Evolutionary conservation across 495 filamentous ascomycete species (phyloP).

Genomic region (Trichoderma reesei): DNA sequence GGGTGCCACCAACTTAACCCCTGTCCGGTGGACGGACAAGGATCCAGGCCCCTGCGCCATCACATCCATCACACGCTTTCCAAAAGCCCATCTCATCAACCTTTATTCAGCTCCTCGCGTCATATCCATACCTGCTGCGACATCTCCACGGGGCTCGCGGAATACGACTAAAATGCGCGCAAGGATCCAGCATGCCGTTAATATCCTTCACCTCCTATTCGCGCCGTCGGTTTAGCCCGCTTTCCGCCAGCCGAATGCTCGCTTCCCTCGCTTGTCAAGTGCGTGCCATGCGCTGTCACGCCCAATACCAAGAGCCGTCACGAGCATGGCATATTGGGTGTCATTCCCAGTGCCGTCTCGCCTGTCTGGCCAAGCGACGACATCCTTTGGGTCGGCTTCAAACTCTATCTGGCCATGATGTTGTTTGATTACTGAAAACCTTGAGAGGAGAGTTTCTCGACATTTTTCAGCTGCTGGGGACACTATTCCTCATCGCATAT

Average conservation of each 20-base stretch:
- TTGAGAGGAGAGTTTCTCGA: too few relatives aligned
- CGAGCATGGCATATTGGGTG: not conserved
- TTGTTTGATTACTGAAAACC: too few relatives aligned
- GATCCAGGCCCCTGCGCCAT: not conserved
- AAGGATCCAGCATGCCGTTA: not conserved
- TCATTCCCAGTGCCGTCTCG: not conserved
- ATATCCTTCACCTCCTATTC: slow-evolving; percentile 6
- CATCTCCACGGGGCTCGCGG: not conserved
- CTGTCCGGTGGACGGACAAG: not conserved
- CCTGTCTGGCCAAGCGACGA: too few relatives aligned
- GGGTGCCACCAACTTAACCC: not conserved
- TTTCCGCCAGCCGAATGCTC: not conserved
- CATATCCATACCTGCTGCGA: not conserved
- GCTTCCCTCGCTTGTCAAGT: not conserved
- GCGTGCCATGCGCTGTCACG: not conserved
- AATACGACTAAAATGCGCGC: not conserved
- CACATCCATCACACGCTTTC: slow-evolving; percentile 5
- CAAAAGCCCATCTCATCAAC: not conserved
- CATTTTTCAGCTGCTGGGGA: not conserved
- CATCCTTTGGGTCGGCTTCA: not conserved
- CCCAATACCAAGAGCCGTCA: not conserved
- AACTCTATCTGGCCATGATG: not conserved
- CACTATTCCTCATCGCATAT: not conserved
- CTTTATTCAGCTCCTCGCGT: slow-evolving; percentile 2
- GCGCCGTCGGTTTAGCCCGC: not conserved